Evolutionary conservation across 2,329 filamentous ascomycete species (phyloP).

Genomic region (Xylariomycetidae sp.): DNA sequence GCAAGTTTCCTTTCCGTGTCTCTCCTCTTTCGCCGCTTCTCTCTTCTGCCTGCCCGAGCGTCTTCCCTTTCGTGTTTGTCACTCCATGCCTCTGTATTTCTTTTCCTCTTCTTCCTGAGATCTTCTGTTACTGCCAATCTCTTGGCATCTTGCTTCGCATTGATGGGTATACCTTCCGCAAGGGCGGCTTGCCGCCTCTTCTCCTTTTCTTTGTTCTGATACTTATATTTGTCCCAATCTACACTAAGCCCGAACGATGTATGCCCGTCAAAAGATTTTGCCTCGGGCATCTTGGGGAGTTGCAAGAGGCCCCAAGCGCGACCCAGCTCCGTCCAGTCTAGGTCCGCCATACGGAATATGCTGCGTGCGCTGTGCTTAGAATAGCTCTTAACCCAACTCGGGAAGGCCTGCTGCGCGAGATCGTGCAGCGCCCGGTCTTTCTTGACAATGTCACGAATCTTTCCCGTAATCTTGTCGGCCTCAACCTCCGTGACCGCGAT

Average conservation of each 20-base stretch:
- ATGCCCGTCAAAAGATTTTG: conserved; percentile 68
- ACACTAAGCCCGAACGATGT: conserved; percentile 57
- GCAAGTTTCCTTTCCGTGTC: conserved; percentile 58
- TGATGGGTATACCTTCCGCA: conserved; percentile 34
- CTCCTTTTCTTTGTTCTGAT: conserved; percentile 69
- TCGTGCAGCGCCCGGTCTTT: conserved; percentile 63
- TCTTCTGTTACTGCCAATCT: conserved; percentile 33
- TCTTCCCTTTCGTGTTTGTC: conserved; percentile 64
- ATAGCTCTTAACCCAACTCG: conserved; percentile 89
- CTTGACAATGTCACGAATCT: conserved; percentile 55
- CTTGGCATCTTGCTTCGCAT: conserved; percentile 29
- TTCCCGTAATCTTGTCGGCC: conserved; percentile 51
- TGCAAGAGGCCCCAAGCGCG: conserved; percentile 81
- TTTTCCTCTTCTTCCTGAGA: conserved; percentile 48
- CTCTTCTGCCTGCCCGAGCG: conserved; percentile 54
- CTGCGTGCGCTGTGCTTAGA: conserved; percentile 85
- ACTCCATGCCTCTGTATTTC: conserved; percentile 69
- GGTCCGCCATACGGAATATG: conserved; percentile 78
- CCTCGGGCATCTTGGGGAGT: conserved; percentile 90
- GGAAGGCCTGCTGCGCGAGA: conserved; percentile 86
- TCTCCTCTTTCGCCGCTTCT: conserved; percentile 59
- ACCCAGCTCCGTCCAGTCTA: conserved; percentile 81
- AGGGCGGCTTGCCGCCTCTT: conserved; percentile 57
- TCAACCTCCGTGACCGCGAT: conserved; percentile 57
- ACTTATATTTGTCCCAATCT: conserved; percentile 64